A percentile compares a stretch with the other conserved stretches of the same genome.
These are phyloP conservation scores for Gossypium rotundifolium DNA, from an alignment of 345 rosid species.

Conservation along the genomic window DNA sequence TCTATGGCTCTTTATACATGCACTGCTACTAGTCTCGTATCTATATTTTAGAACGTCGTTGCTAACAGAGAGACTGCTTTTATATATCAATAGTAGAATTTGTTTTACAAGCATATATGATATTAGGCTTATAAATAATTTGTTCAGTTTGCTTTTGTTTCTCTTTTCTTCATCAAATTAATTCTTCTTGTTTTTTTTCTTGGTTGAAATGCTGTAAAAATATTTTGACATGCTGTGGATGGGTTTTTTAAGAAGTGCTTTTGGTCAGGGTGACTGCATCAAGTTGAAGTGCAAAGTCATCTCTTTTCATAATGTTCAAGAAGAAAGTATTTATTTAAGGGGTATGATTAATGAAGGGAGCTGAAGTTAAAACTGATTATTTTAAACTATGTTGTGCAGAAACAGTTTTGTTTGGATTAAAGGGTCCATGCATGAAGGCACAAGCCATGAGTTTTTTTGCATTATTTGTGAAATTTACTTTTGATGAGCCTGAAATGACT, in stretches of 20 bases:
- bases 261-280: constrained; percentile 42
- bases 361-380: constrained; percentile 17
- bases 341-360: constrained; percentile 23
- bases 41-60: neutral
- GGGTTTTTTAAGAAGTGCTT: constrained; percentile 37
- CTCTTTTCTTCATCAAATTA: constrained; percentile 10
- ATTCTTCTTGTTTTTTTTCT: constrained; percentile 22
- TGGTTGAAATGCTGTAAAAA: constrained; percentile 31
- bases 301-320: constrained; percentile 26
- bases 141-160: neutral
- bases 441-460: constrained; percentile 8
- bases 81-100: neutral
- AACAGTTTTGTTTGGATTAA: constrained; percentile 8
- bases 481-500: constrained; percentile 14
- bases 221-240: constrained; percentile 44
- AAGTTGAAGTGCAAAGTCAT: constrained; percentile 39
- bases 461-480: constrained; percentile 10
- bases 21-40: neutral
- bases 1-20: neutral
- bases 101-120: neutral
- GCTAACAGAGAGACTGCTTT: neutral
- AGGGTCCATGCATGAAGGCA: constrained; percentile 12
- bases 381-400: constrained; percentile 9
- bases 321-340: constrained; percentile 14
- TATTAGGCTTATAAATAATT: neutral